Conservation (phyloP, 495 filamentous ascomycete species). For the Hypomontagnella submonticulosa region DNA sequence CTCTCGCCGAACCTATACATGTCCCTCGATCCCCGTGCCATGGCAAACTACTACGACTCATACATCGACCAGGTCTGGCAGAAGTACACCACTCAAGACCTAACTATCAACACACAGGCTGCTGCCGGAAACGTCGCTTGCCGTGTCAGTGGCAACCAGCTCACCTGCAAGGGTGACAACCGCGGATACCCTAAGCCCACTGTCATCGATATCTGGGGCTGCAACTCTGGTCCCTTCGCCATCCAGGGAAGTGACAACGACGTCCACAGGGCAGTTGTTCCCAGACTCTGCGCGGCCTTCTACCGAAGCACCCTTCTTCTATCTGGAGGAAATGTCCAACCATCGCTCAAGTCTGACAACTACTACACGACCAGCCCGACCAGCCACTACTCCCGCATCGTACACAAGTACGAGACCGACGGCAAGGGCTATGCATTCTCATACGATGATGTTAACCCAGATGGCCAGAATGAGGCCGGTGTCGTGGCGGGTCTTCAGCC, state of each 20-base stretch:
- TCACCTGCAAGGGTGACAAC: constrained; percentile 55
- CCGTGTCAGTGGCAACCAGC: constrained; percentile 46
- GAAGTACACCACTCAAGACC: constrained; percentile 49
- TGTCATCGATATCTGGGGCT: constrained; percentile 57
- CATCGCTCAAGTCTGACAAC: constrained; percentile 33
- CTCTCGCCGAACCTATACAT: constrained; percentile 52
- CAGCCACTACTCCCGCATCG: constrained; percentile 57
- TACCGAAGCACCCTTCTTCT: constrained; percentile 55
- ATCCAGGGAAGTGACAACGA: constrained; percentile 51
- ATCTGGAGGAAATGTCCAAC: constrained; percentile 55
- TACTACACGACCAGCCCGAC: constrained; percentile 53
- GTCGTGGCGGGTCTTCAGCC: constrained; percentile 45
- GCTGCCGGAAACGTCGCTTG: constrained; percentile 52
- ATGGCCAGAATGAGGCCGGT: constrained; percentile 50
- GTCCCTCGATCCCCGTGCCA: constrained; percentile 42
- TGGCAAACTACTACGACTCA: constrained; percentile 50
- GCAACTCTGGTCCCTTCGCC: constrained; percentile 60
- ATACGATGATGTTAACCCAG: constrained; percentile 61
- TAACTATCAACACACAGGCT: constrained; percentile 55
- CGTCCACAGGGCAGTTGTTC: constrained; percentile 54
- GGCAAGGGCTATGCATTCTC: constrained; percentile 60
- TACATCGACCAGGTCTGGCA: constrained; percentile 58
- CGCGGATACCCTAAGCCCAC: constrained; percentile 53
- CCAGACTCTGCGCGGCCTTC: constrained; percentile 60
- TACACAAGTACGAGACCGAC: constrained; percentile 57